Conservation (phyloP, 805 yeast species). For the Saccharomyces eubayanus region DNA sequence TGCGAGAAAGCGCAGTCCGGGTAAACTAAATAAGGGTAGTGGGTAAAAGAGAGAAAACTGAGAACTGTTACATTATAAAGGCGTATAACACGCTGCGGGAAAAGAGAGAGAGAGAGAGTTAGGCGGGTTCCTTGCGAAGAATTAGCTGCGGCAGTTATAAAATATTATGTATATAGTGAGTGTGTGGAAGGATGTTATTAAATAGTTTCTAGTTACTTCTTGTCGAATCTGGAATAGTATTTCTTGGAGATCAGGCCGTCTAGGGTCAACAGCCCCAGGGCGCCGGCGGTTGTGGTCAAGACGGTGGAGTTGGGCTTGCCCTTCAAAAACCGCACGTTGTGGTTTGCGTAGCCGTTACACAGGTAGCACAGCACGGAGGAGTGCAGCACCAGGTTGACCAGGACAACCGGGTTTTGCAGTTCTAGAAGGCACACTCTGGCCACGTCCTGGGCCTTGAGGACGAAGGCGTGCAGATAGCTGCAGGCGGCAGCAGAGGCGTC, state of each 20-base stretch:
- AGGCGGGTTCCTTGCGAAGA: not conserved
- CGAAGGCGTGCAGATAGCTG: slow-evolving; percentile 8
- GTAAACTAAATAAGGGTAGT: not conserved
- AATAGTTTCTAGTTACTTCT: slow-evolving; percentile 19
- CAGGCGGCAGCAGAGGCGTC: slow-evolving; percentile 15
- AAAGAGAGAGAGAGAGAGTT: too few species aligned
- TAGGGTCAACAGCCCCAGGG: slow-evolving; percentile 45
- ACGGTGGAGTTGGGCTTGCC: slow-evolving; percentile 39
- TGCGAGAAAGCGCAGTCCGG: not conserved
- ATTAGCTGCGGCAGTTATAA: not conserved
- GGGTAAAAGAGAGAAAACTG: not conserved
- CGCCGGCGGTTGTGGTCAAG: slow-evolving; percentile 43
- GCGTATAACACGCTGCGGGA: not conserved
- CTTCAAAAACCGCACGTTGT: slow-evolving; percentile 40
- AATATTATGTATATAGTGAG: not conserved
- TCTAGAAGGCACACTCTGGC: slow-evolving; percentile 27
- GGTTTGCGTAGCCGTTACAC: slow-evolving; percentile 41
- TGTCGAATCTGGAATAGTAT: slow-evolving; percentile 48
- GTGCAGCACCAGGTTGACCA: slow-evolving; percentile 44
- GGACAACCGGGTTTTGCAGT: slow-evolving; percentile 55
- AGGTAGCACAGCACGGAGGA: slow-evolving; percentile 42
- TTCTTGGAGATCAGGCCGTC: slow-evolving; percentile 48
- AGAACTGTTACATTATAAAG: not conserved
- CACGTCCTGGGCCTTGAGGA: slow-evolving; percentile 5
- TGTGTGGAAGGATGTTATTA: not conserved